These are phyloP conservation scores for Penicillium sp. DNA, from an alignment of 2,329 filamentous ascomycete species.

Conservation along the genomic window DNA sequence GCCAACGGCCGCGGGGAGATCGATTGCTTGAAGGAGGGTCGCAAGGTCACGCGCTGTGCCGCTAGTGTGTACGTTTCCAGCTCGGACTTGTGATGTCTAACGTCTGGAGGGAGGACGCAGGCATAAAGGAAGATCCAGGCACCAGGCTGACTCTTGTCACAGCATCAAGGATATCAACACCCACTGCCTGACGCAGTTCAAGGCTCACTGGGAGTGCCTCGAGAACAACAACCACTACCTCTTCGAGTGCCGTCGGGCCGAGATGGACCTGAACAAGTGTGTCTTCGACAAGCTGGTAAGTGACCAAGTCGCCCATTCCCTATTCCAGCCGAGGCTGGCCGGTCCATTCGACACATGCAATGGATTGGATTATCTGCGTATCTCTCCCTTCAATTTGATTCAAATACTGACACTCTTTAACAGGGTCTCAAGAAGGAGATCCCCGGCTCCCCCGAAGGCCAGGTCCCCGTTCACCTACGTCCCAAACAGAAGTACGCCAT, in stretches of 20 bases:
- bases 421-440: slow-evolving; percentile 83
- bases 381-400: not conserved
- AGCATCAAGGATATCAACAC: slow-evolving; percentile 96
- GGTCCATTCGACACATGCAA: not conserved
- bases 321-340: not conserved
- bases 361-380: not conserved
- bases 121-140: not conserved
- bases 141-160: slow-evolving; percentile 14
- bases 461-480: slow-evolving; percentile 74
- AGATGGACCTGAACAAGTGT: slow-evolving; percentile 92
- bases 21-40: slow-evolving; percentile 93
- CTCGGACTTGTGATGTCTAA: not conserved
- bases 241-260: slow-evolving; percentile 88
- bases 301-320: slow-evolving; percentile 21
- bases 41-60: slow-evolving; percentile 95
- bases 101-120: not conserved
- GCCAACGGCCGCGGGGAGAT: slow-evolving; percentile 87
- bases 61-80: slow-evolving; percentile 81
- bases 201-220: slow-evolving; percentile 90
- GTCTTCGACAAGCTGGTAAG: slow-evolving; percentile 93
- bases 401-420: slow-evolving; percentile 4
- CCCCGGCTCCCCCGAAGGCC: slow-evolving; percentile 71
- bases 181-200: slow-evolving; percentile 88
- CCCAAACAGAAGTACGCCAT: slow-evolving; percentile 53
- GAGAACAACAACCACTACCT: slow-evolving; percentile 98